Base-by-base conservation (phyloP, 225 moss, liverwort and hornwort species). In the Polytrichum commune region DNA sequence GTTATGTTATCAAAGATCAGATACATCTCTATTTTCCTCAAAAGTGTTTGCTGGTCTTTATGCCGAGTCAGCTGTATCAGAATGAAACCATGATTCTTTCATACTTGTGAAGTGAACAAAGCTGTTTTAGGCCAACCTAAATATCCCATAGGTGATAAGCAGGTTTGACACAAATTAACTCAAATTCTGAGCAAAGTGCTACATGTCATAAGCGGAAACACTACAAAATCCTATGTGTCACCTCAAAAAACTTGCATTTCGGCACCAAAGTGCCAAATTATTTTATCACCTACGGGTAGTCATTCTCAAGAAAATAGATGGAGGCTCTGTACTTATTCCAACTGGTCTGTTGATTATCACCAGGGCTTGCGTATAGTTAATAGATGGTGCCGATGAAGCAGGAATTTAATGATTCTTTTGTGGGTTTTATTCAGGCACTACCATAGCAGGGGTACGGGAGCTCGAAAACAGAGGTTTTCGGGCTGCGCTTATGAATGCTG, bases 371-470 rank as follows among this genome's bases (percentile, higher is more conserved):
- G 1, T 64, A 16, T 29, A 29, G 63, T 8, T 8, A 23, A 64
- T 8, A 27, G 27, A 18, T 27, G 24, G 22, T 64, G 28, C 18
- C 6, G 3, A 16, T 29, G 24, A 63, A 25, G 27, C 27, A 26
- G n/a, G 27, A 18, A 18, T 64, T 19, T 64, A 9, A 18, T 9
- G 63, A 25, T 28, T 27, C 13, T 64, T 26, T 64, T 0, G 64
- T 64, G 25, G 27, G 16, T 2, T n/a, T 64, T 18, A 46, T 46
- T 65, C 84, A 93, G 93, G 95, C 69, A 98, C 97, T 64, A 98
- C 95, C 60, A 95, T 98, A 60, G 95, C 97, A 67, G 97, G 92
- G 19, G 83, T 98, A 22, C 89, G 93, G 72, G 91, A 92, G 76
- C 84, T 98, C 18, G 97, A 95, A 76, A 74, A 91, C 55, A 86